Percentiles rank a stretch among this genome's conserved stretches.
These are phyloP conservation scores for Sclerospora graminicola DNA, from an alignment of 352 stramenopile genomes.

Conservation along the genomic window DNA sequence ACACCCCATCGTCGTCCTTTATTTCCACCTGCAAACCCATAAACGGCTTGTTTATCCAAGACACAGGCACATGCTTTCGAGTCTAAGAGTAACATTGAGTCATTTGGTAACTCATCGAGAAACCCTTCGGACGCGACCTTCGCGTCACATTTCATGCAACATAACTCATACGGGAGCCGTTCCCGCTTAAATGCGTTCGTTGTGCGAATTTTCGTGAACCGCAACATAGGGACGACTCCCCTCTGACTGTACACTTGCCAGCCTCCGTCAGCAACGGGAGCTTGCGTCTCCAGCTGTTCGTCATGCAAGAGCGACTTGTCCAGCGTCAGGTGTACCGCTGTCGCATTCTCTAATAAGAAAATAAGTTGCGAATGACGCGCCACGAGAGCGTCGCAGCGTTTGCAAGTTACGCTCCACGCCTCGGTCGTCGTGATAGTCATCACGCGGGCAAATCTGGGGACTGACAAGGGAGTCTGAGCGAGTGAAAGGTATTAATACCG, in stretches of 20 bases:
- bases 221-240: conserved; percentile 19
- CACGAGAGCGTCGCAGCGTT: conserved; percentile 17
- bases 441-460: neutral
- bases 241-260: conserved; percentile 24
- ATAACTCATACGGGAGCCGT: conserved; percentile 42
- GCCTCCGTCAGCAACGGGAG: conserved; percentile 11
- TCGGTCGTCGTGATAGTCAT: conserved; percentile 14
- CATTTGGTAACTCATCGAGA: conserved; percentile 22
- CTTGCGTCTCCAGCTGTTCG: conserved; percentile 14
- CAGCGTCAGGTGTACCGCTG: conserved; percentile 35
- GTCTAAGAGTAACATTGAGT: conserved; percentile 37
- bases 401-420: conserved; percentile 24
- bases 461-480: neutral
- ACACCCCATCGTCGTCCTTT: conserved; percentile 26
- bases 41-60: conserved; percentile 7
- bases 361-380: conserved; percentile 29
- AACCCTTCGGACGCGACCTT: conserved; percentile 40
- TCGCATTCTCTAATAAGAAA: conserved; percentile 43
- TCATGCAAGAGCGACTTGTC: conserved; percentile 26
- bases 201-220: conserved; percentile 41
- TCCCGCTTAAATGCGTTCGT: conserved; percentile 25
- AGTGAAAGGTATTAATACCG: neutral
- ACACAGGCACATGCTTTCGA: conserved; percentile 34
- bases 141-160: conserved; percentile 29
- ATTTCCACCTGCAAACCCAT: conserved; percentile 1